A percentile compares a stretch with the other conserved stretches of the same genome.
Conservation (phyloP, 305 asterid species). For the Stenogyne calaminthoides region DNA sequence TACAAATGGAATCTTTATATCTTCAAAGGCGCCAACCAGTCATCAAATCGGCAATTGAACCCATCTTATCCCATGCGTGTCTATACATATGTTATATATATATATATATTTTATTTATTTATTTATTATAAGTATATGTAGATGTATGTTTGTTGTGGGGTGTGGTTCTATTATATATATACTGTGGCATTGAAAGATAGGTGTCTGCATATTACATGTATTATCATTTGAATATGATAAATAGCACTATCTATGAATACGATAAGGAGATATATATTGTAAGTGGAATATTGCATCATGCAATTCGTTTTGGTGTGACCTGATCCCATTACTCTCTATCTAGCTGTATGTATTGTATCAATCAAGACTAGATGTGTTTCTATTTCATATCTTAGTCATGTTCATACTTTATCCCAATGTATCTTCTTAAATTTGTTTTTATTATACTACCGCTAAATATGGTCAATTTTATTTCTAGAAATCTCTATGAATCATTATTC, state of each 20-base stretch:
- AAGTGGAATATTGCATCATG: constrained; percentile 41
- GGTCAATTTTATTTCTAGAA: background rate
- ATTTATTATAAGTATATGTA: too few species aligned
- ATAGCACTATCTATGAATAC: constrained; percentile 28
- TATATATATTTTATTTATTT: background rate
- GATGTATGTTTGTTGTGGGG: background rate
- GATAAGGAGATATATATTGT: constrained; percentile 30
- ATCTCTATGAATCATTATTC: background rate
- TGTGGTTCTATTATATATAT: background rate
- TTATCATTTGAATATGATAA: constrained; percentile 22
- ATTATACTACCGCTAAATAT: background rate
- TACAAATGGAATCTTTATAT: constrained; percentile 14
- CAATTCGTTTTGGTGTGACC: constrained; percentile 33
- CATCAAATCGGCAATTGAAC: constrained; percentile 16
- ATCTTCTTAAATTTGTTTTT: background rate
- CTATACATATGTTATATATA: too few species aligned
- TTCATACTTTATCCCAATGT: background rate
- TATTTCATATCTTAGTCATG: background rate
- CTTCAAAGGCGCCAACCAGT: constrained; percentile 19
- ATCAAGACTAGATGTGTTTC: background rate
- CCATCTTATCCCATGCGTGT: constrained; percentile 20
- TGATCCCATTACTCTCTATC: constrained; percentile 1
- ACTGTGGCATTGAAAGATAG: constrained; percentile 3
- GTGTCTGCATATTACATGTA: background rate
- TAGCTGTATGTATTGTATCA: too few species aligned